These are phyloP conservation scores for Calocybe cyanea DNA, from an alignment of 768 basidiomycete species.

Conservation along the genomic window DNA sequence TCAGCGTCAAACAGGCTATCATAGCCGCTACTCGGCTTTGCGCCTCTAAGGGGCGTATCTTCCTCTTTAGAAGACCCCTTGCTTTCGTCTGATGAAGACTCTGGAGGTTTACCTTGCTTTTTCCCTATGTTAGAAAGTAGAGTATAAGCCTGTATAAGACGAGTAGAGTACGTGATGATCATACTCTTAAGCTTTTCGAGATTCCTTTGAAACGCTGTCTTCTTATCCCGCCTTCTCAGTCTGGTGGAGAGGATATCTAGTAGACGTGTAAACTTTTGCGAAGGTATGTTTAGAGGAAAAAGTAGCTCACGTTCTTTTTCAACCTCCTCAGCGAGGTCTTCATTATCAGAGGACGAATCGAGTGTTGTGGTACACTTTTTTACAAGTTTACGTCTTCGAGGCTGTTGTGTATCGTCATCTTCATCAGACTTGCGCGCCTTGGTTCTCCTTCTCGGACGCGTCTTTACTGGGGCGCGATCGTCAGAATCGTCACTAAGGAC, in stretches of 20 bases:
- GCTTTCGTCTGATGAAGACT: slow-evolving; percentile 22
- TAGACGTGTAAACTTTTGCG: no score
- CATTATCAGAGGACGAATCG: slow-evolving; percentile 36
- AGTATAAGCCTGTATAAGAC: no score
- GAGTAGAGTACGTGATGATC: no score
- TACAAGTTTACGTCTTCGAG: slow-evolving; percentile 31
- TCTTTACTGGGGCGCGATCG: neutral
- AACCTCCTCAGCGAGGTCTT: slow-evolving; percentile 40
- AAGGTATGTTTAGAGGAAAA: no score
- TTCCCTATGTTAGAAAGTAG: slow-evolving; percentile 28
- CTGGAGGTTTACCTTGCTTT: slow-evolving; percentile 38
- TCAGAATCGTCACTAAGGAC: slow-evolving; percentile 14
- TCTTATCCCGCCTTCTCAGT: slow-evolving; percentile 57
- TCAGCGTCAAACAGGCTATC: slow-evolving; percentile 34
- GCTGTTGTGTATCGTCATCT: slow-evolving; percentile 25
- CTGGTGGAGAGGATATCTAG: slow-evolving; percentile 43
- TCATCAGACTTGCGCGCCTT: slow-evolving; percentile 20
- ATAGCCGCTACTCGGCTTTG: slow-evolving; percentile 35
- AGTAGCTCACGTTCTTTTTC: slow-evolving; percentile 47
- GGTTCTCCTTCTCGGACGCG: slow-evolving; percentile 11
- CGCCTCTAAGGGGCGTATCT: slow-evolving; percentile 38
- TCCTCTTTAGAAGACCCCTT: slow-evolving; percentile 23
- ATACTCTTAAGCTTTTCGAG: slow-evolving; percentile 66
- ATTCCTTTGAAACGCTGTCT: slow-evolving; percentile 57
- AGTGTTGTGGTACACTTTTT: slow-evolving; percentile 34